Conservation (phyloP, 2,329 filamentous ascomycete species). For the Alternaria arborescens region DNA sequence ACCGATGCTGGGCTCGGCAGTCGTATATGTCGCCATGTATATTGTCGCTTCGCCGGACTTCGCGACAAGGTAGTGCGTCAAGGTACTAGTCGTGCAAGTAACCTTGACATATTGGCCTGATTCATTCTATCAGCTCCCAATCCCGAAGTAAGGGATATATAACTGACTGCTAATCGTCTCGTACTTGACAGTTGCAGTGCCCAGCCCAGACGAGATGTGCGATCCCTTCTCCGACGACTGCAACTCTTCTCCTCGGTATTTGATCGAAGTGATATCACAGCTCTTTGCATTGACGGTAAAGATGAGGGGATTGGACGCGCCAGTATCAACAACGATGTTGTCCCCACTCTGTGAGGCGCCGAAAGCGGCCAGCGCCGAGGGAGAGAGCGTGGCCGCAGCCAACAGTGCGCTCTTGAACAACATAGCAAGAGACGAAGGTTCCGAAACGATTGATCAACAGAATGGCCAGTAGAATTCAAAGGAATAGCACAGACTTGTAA, state of each 20-base stretch:
- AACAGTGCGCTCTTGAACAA: constrained; percentile 36
- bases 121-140: background rate
- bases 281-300: constrained; percentile 54
- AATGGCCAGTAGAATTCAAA: background rate
- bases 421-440: constrained; percentile 26
- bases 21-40: constrained; percentile 66
- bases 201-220: constrained; percentile 68
- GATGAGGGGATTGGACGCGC: constrained; percentile 42
- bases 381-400: constrained; percentile 37
- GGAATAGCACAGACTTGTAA: background rate
- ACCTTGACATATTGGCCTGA: constrained; percentile 64
- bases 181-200: constrained; percentile 64
- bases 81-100: constrained; percentile 66
- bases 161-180: constrained; percentile 40
- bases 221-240: constrained; percentile 63
- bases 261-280: constrained; percentile 72
- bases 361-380: constrained; percentile 46
- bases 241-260: constrained; percentile 66
- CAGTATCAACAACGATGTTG: constrained; percentile 48
- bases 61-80: constrained; percentile 71
- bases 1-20: constrained; percentile 51
- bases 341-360: constrained; percentile 44
- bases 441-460: background rate
- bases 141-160: background rate
- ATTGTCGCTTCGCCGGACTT: constrained; percentile 68